Conservation (phyloP, 2,329 filamentous ascomycete genomes). For the Cercospora sp. region DNA sequence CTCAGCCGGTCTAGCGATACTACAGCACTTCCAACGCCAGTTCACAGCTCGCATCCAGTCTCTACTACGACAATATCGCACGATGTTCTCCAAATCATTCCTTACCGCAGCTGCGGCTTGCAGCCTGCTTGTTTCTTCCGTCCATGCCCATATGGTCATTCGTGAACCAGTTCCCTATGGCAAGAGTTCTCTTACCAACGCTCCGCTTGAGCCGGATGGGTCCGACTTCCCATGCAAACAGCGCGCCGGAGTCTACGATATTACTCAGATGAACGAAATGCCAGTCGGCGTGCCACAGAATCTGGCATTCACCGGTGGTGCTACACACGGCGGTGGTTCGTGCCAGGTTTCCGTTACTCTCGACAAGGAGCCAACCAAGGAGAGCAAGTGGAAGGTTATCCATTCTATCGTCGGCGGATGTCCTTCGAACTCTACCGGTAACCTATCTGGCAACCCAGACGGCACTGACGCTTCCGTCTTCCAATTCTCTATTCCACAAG, state of each 20-base stretch:
- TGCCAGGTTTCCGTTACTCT: slow-evolving; percentile 84
- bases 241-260: slow-evolving; percentile 47
- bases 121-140: slow-evolving; percentile 24
- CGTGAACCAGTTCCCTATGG: no score
- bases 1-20: slow-evolving; percentile 30
- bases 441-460: no score
- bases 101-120: slow-evolving; percentile 22
- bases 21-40: slow-evolving; percentile 19
- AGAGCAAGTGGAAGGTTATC: slow-evolving; percentile 81
- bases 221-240: slow-evolving; percentile 81
- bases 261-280: slow-evolving; percentile 60
- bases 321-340: slow-evolving; percentile 84
- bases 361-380: slow-evolving; percentile 68
- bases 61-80: slow-evolving; percentile 18
- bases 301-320: slow-evolving; percentile 69
- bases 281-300: slow-evolving; percentile 61
- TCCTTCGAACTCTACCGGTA: no score
- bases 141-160: slow-evolving; percentile 74
- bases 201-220: slow-evolving; percentile 45
- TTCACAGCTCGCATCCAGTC: slow-evolving; percentile 27
- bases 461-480: no score
- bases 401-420: slow-evolving; percentile 73
- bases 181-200: no score
- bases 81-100: slow-evolving; percentile 27
- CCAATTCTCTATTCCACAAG: slow-evolving; percentile 33